phyloP scores from a whole-genome alignment of 1,139 yeast genomes.

The Candida sp. region DNA sequence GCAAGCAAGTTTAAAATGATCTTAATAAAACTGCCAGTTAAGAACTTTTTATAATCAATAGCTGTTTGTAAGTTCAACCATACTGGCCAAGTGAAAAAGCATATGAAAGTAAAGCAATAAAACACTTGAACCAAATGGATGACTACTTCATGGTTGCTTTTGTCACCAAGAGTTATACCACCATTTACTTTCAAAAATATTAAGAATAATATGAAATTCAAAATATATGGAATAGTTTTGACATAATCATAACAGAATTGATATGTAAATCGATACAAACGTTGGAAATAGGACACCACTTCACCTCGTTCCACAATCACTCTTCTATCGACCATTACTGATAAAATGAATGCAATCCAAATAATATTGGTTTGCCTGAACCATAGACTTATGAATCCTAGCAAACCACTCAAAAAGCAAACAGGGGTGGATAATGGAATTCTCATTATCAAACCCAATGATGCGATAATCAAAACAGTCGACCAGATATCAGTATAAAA shows the following conservation, averaged over 20 bases:
- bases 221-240: constrained; percentile 45
- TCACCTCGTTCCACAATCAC: constrained; percentile 9
- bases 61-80: constrained; percentile 50
- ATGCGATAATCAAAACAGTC: constrained; percentile 54
- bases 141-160: constrained; percentile 72
- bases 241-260: constrained; percentile 21
- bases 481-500: constrained; percentile 97
- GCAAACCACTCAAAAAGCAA: constrained; percentile 31
- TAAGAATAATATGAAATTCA: constrained; percentile 51
- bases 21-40: constrained; percentile 16
- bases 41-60: constrained; percentile 27
- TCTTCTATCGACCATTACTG: constrained; percentile 52
- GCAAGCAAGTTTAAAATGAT: constrained; percentile 13
- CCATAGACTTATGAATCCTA: constrained; percentile 58
- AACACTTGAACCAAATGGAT: constrained; percentile 78
- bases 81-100: constrained; percentile 64
- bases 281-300: constrained; percentile 6
- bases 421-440: constrained; percentile 15
- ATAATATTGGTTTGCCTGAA: constrained; percentile 90
- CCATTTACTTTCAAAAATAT: constrained; percentile 61
- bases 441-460: constrained; percentile 35
- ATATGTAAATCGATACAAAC: constrained; percentile 15
- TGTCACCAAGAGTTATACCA: constrained; percentile 87
- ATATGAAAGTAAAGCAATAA: constrained; percentile 66
- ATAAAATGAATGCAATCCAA: constrained; percentile 72